A percentile compares a stretch with the other conserved stretches of the same genome.
These are phyloP conservation scores for Raffaelea ambrosiae DNA, from an alignment of 2,329 filamentous ascomycete species.

Conservation along the genomic window DNA sequence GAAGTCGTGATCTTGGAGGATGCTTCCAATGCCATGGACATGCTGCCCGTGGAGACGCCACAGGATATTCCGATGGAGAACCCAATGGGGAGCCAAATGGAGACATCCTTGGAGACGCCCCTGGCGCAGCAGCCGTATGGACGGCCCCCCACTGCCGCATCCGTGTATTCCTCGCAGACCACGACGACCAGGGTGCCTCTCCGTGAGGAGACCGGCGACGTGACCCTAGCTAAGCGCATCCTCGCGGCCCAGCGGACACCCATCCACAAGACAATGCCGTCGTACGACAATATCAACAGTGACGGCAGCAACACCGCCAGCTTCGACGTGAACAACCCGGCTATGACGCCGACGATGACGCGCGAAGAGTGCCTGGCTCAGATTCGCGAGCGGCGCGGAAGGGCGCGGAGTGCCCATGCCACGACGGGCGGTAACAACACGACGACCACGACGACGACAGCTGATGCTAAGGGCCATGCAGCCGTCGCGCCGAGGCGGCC, in stretches of 20 bases:
- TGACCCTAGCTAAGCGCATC: constrained; percentile 34
- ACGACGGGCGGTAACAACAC: neutral
- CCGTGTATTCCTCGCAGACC: constrained; percentile 37
- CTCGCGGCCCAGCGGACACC: constrained; percentile 32
- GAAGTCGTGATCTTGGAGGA: no score
- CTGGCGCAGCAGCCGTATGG: no score
- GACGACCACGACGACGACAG: neutral
- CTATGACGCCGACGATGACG: constrained; percentile 57
- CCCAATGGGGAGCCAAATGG: no score
- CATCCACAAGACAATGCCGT: constrained; percentile 17
- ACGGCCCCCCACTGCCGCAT: constrained; percentile 19
- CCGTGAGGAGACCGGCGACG: constrained; percentile 33
- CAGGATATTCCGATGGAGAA: no score
- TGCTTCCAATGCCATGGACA: no score
- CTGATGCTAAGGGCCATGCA: neutral
- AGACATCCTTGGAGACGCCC: no score
- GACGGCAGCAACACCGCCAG: constrained; percentile 17
- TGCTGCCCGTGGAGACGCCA: no score
- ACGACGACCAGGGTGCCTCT: constrained; percentile 44
- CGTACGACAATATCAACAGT: neutral
- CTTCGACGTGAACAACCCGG: constrained; percentile 49
- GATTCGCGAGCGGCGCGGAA: constrained; percentile 63
- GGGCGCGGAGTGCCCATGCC: constrained; percentile 54
- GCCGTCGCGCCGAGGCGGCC: constrained; percentile 6
- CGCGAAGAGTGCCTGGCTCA: constrained; percentile 68